Conservation (phyloP, 345 rosid species). For the Triadica sebifera region DNA sequence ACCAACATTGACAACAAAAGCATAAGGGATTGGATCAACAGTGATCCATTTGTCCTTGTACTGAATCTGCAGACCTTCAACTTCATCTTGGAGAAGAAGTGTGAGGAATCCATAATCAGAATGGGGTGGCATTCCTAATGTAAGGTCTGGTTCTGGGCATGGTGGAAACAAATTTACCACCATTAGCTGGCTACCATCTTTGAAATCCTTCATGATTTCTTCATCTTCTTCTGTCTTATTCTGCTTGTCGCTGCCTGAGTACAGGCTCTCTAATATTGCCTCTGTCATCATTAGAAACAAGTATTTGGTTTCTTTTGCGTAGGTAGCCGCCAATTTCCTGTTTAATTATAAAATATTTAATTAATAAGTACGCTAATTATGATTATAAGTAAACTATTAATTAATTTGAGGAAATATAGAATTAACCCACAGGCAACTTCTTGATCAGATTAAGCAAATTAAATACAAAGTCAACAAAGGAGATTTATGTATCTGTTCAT, state of each 20-base stretch:
- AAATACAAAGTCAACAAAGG: too few species aligned
- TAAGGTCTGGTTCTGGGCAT: constrained; percentile 84
- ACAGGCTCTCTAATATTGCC: constrained; percentile 64
- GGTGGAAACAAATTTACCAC: constrained; percentile 74
- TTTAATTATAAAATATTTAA: constrained; percentile 2
- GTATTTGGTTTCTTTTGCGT: constrained; percentile 61
- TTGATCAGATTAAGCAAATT: too few species aligned
- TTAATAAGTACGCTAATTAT: too few species aligned
- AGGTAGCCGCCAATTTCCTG: constrained; percentile 63
- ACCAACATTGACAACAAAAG: constrained; percentile 80
- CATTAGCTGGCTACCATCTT: constrained; percentile 75
- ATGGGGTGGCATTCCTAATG: constrained; percentile 92
- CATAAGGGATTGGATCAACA: constrained; percentile 61
- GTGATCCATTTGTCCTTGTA: constrained; percentile 62
- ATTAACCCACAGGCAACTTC: not conserved
- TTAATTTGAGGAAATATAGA: too few species aligned
- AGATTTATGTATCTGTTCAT: too few species aligned
- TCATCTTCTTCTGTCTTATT: constrained; percentile 20
- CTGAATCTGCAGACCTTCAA: constrained; percentile 67
- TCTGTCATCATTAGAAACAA: constrained; percentile 58
- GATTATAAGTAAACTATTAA: too few species aligned
- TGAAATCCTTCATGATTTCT: constrained; percentile 38
- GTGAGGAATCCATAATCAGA: constrained; percentile 90
- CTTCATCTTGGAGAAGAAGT: constrained; percentile 81
- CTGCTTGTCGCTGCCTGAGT: constrained; percentile 1